Percentiles rank a stretch among this genome's conserved stretches.
Conservation (phyloP, 2,329 filamentous ascomycete genomes). For the Acarospora socialis region DNA sequence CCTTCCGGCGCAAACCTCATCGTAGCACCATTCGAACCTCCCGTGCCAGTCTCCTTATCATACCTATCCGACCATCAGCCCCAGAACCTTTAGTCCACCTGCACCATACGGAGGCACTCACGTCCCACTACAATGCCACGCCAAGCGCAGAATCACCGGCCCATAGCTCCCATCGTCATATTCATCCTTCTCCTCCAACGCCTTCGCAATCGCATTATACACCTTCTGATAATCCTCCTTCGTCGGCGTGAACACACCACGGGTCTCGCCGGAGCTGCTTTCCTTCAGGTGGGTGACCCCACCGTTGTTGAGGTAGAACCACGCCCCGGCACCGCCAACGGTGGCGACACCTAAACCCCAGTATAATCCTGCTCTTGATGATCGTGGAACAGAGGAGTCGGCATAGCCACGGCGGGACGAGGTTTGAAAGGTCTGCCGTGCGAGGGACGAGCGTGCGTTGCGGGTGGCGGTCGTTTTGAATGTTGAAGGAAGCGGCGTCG, state of each 20-base stretch:
- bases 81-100: slow-evolving; percentile 16
- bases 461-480: slow-evolving; percentile 29
- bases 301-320: slow-evolving; percentile 47
- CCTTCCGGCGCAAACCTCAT: slow-evolving; percentile 90
- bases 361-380: slow-evolving; percentile 38
- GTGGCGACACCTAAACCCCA: slow-evolving; percentile 46
- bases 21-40: slow-evolving; percentile 89
- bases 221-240: slow-evolving; percentile 90
- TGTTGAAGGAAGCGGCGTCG: slow-evolving; percentile 23
- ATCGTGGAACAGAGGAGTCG: slow-evolving; percentile 43
- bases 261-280: slow-evolving; percentile 21
- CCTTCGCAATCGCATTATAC: slow-evolving; percentile 71
- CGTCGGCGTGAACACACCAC: slow-evolving; percentile 55
- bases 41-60: slow-evolving; percentile 74
- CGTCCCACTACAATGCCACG: slow-evolving; percentile 89
- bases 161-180: slow-evolving; percentile 97
- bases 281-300: slow-evolving; percentile 29
- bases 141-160: slow-evolving; percentile 76
- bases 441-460: slow-evolving; percentile 43
- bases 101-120: too few relatives aligned
- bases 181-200: slow-evolving; percentile 76
- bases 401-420: slow-evolving; percentile 68
- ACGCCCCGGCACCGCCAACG: slow-evolving; percentile 51
- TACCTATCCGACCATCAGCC: slow-evolving; percentile 30
- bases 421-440: slow-evolving; percentile 56